These are phyloP conservation scores for Cyanodermella asteris DNA, from an alignment of 2,329 filamentous ascomycete species.

Conservation along the genomic window DNA sequence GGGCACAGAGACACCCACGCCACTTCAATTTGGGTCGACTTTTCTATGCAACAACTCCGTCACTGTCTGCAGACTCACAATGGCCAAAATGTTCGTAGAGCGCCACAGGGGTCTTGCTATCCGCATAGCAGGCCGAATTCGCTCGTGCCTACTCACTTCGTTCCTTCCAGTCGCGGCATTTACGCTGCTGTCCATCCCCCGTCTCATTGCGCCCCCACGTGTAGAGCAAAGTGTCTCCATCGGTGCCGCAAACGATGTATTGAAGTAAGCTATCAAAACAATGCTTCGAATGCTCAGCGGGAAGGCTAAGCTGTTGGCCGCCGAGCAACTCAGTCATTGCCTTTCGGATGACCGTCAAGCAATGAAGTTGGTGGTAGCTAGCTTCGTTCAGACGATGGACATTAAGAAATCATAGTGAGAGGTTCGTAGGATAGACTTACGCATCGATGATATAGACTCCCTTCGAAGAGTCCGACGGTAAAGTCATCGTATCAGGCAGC, in stretches of 20 bases:
- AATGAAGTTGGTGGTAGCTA: too few species aligned
- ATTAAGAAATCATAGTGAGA: too few species aligned
- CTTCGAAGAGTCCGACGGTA: constrained; percentile 1
- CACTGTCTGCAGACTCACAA: too few species aligned
- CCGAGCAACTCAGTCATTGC: neutral
- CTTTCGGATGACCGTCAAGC: constrained; percentile 1
- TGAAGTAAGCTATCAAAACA: constrained; percentile 3
- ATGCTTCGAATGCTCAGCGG: constrained; percentile 1
- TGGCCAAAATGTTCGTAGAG: constrained; percentile 1
- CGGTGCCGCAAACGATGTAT: constrained; percentile 2
- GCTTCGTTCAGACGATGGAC: constrained; percentile 1
- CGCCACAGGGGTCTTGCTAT: constrained; percentile 1
- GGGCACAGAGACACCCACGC: too few species aligned
- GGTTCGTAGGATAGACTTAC: too few species aligned
- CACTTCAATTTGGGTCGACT: too few species aligned
- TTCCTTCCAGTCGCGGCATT: constrained; percentile 2
- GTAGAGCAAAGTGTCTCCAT: constrained; percentile 3
- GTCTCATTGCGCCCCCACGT: neutral
- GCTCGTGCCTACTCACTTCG: constrained; percentile 1
- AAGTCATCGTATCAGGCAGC: neutral
- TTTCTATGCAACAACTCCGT: too few species aligned
- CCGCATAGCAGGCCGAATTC: constrained; percentile 1
- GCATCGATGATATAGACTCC: constrained; percentile 3
- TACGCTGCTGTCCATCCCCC: constrained; percentile 1
- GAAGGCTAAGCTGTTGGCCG: neutral